Evolutionary conservation across 345 rosid species (phyloP), one percentile per base, ranked within the genome.

Genomic region (Aquilaria yunnanensis): DNA sequence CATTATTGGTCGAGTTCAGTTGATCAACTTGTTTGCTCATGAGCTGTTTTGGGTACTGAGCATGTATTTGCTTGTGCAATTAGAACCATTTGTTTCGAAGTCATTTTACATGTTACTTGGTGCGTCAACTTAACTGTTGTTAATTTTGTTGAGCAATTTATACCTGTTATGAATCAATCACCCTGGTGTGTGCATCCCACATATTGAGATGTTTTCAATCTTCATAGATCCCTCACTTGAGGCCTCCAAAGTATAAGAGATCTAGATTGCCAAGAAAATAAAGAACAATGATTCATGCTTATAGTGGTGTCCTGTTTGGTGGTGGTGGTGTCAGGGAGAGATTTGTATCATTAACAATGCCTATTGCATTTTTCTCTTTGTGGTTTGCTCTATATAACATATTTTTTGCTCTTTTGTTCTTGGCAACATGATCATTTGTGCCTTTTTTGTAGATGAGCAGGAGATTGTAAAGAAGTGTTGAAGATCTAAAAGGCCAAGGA

Each of bases 171-270:
- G 23, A 23, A 23, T 23, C 23, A 23, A 23, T 23, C 23, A 23
- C 23, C 23, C 23, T 23, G 1, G 23, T 23, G 23, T 23, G 23
- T 23, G 23, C 23, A 23, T 23, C 23, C 23, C 1, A 23, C 23
- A 23, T 23, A 23, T 23, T 23, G 23, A 23, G 23, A 23, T 23
- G 23, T 52, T 4, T 14, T 12, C 23, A 11, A 46, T 59, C 6
- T 52, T 52, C 62, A 32, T 75, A 90, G 97, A 87, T 90, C 71
- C 96, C 96, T 48, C 97, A 87, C 72, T 63, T 90, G 85, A 83
- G 97, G 75, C 97, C 97, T 10, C 62, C 96, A 60, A 84, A 90
- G 60, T 90, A 90, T 74, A 90, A 90, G 82, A 87, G 92, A 66
- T 85, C 96, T 45, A 74, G 96, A 51, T 74, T 87, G 58, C 62